Conservation (phyloP, 495 filamentous ascomycete species). For the Trichocladium antarcticum region DNA sequence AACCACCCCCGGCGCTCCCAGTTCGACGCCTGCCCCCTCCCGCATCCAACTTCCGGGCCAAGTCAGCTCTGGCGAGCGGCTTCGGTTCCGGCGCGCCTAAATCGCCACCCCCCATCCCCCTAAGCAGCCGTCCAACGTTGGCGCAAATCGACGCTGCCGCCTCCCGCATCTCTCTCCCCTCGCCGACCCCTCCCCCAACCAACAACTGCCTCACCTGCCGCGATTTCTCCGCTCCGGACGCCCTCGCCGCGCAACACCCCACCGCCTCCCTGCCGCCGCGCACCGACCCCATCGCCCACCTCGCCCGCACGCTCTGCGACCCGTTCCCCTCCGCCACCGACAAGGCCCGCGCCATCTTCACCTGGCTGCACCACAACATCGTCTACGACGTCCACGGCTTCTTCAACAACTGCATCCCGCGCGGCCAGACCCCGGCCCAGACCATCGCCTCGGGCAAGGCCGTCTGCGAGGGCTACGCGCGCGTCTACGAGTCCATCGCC, state of each 20-base stretch:
- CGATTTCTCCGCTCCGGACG: slow-evolving; percentile 75
- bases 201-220: slow-evolving; percentile 64
- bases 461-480: slow-evolving; percentile 86
- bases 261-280: slow-evolving; percentile 56
- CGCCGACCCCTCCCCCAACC: slow-evolving; percentile 9
- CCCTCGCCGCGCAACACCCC: slow-evolving; percentile 66
- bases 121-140: slow-evolving; percentile 34
- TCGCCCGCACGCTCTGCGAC: slow-evolving; percentile 63
- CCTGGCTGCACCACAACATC: slow-evolving; percentile 92
- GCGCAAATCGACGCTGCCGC: slow-evolving; percentile 33
- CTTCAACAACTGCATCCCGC: slow-evolving; percentile 54
- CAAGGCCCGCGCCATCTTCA: slow-evolving; percentile 84
- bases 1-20: slow-evolving; percentile 19
- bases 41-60: slow-evolving; percentile 20
- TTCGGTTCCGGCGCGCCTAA: slow-evolving; percentile 12
- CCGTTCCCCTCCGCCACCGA: slow-evolving; percentile 76
- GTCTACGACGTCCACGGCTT: slow-evolving; percentile 69
- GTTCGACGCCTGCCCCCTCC: slow-evolving; percentile 34
- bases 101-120: slow-evolving; percentile 37
- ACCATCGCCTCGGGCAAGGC: slow-evolving; percentile 64
- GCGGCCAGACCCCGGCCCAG: slow-evolving; percentile 51
- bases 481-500: slow-evolving; percentile 67
- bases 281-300: slow-evolving; percentile 49
- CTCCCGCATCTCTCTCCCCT: slow-evolving; percentile 21
- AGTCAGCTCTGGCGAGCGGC: slow-evolving; percentile 16